Evolutionary conservation across 352 stramenopile genomes (phyloP).

Genomic region (Globisporangium abappressorium): DNA sequence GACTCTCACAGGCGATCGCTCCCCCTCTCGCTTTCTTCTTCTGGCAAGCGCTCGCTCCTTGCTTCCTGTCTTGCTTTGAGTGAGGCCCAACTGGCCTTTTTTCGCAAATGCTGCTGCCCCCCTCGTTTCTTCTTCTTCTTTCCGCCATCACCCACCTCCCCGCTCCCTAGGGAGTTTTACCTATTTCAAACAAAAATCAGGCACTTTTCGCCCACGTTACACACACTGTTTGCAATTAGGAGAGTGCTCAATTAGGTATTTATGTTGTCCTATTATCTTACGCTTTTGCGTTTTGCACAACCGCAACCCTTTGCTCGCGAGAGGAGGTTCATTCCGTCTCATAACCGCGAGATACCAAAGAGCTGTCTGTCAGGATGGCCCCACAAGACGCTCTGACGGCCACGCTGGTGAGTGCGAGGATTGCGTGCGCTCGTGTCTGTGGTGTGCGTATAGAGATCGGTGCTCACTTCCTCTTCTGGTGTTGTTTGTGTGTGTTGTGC

Average conservation of each 20-base stretch:
- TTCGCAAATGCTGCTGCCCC: slow-evolving; percentile 15
- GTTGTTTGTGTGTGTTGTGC: not conserved
- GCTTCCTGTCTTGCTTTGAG: not conserved
- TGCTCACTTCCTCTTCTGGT: not conserved
- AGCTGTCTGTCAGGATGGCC: slow-evolving; percentile 20
- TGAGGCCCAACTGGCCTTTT: slow-evolving; percentile 29
- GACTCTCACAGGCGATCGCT: not conserved
- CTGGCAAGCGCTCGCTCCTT: not conserved
- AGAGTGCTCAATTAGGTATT: not conserved
- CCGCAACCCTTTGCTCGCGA: not conserved
- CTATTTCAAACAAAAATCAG: not conserved
- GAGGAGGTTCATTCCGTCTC: not conserved
- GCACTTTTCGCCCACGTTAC: not conserved
- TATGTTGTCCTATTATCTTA: not conserved
- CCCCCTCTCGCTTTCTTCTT: not conserved
- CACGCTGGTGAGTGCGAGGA: slow-evolving; percentile 44
- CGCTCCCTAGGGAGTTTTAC: not conserved
- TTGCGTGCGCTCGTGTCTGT: not conserved
- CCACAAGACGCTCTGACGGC: slow-evolving; percentile 20
- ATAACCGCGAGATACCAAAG: not conserved
- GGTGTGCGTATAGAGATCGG: no score
- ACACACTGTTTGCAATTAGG: not conserved
- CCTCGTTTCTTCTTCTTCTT: slow-evolving; percentile 12
- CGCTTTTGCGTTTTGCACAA: no score
- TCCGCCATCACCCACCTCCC: not conserved